Evolutionary conservation across 2,329 filamentous ascomycete species (phyloP), one percentile per base, ranked within the genome.

Genomic region (Blumeriella jaapii): DNA sequence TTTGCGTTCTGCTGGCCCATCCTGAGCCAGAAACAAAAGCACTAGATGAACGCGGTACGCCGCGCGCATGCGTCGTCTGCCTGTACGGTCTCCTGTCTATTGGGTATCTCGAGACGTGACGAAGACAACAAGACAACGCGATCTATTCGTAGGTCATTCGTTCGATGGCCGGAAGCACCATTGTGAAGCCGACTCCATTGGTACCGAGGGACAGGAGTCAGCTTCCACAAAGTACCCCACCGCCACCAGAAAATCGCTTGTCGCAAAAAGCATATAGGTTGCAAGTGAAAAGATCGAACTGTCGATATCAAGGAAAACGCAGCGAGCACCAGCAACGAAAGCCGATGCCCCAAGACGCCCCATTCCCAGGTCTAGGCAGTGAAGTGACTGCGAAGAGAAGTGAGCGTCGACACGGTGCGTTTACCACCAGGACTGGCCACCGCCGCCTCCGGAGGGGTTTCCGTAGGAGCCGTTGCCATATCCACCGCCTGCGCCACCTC

Each of bases 391-490:
- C 32, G 35, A 41, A 44, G 33, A 34, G 25, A 31, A 34, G 19
- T 46, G 47, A 48, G 38, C 45, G 45, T 38, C 44, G 33, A 24
- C 13, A 25, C 23, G 33, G 35, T 42, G 36, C 22, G 44, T 54
- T 53, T 72, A 73, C 69, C 69, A 73, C 69, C 68, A 74, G 43
- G 53, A 73, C 49, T 54, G 61, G 36, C 62, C 64, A 48, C 62
- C 64, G 48, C 64, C 62, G 25, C 53, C 61, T 38, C 63, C 64
- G 41, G 64, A 65, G 46, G 68, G 68, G 56, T 71, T 71, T 54
- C 68, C 68, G 52, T 70, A 70, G 53, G 34, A 30, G 14, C 63
- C 62, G 42, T 58, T 61, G 50, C 81, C 79, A 39, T 58, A 50
- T 54, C 71, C 63, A 40, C 78, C 68, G 36, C 74, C 61, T 30